phyloP scores from a whole-genome alignment of 2,329 filamentous ascomycete genomes.

The Xylaria sp. region DNA sequence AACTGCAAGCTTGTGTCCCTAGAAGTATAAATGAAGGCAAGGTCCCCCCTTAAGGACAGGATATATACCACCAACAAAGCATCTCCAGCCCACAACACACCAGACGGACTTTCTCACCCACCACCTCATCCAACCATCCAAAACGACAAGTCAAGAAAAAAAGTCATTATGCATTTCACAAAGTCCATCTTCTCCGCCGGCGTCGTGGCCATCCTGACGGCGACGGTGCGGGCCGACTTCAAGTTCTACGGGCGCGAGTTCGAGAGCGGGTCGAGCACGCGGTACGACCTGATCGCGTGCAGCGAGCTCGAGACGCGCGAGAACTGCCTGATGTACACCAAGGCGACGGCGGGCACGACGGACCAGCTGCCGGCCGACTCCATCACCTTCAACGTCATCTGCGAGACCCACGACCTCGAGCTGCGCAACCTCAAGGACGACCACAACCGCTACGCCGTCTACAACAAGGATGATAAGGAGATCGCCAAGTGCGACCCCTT shows the following conservation, averaged over 20 bases:
- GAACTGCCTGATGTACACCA: not conserved
- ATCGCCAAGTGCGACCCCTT: not conserved
- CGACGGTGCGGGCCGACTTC: not conserved
- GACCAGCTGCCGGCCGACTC: not conserved
- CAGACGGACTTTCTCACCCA: no score
- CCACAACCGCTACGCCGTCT: not conserved
- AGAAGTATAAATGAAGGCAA: not conserved
- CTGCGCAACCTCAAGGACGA: not conserved
- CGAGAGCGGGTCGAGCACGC: not conserved
- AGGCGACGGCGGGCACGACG: not conserved
- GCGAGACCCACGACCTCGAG: not conserved
- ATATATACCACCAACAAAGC: not conserved
- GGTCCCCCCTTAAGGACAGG: not conserved
- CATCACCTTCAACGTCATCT: not conserved
- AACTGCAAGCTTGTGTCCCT: no score
- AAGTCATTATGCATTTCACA: not conserved
- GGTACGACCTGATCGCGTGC: not conserved
- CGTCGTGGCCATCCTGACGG: not conserved
- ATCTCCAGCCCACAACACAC: not conserved
- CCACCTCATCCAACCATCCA: not conserved
- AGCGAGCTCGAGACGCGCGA: not conserved
- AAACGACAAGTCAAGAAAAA: not conserved
- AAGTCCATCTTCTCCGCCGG: not conserved
- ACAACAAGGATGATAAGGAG: not conserved
- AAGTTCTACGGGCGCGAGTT: not conserved